These are phyloP conservation scores for Thymus quinquecostatus DNA, from an alignment of 257 asterid genomes.

Conservation along the genomic window DNA sequence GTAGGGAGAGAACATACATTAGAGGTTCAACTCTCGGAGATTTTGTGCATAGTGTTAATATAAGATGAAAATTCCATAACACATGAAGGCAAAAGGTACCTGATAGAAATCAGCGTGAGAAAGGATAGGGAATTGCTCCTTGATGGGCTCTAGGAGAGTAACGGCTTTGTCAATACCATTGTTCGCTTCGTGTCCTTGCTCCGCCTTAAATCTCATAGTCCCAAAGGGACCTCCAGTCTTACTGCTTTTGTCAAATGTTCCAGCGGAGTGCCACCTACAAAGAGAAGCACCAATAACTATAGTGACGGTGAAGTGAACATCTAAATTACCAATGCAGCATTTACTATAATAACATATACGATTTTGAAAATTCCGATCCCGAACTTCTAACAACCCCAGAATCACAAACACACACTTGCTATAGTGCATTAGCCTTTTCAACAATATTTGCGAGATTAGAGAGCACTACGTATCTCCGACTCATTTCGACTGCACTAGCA, in stretches of 20 bases:
- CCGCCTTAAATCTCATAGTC: slow-evolving; percentile 73
- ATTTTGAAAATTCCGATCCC: background rate
- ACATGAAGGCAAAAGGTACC: slow-evolving; percentile 38
- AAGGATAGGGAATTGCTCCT: slow-evolving; percentile 69
- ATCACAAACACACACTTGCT: slow-evolving; percentile 1
- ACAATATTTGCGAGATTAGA: background rate
- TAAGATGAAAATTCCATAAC: background rate
- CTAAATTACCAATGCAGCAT: background rate
- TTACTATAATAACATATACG: background rate
- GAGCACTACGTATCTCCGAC: background rate
- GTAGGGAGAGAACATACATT: slow-evolving; percentile 18
- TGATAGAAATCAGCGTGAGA: slow-evolving; percentile 76
- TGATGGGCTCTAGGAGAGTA: slow-evolving; percentile 69
- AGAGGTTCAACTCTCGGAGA: background rate
- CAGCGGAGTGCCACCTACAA: slow-evolving; percentile 94
- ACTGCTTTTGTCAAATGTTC: slow-evolving; percentile 58
- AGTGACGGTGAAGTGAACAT: slow-evolving; percentile 10
- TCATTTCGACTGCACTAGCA: background rate
- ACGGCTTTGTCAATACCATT: slow-evolving; percentile 73
- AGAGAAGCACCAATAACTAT: slow-evolving; percentile 15
- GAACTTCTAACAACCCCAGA: background rate
- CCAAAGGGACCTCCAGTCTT: slow-evolving; percentile 95
- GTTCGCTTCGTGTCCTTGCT: slow-evolving; percentile 72
- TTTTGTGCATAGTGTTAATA: background rate
- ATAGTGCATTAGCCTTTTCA: background rate